phyloP scores from a whole-genome alignment of 2,329 filamentous ascomycete genomes.

The Hansfordia pulvinata region DNA sequence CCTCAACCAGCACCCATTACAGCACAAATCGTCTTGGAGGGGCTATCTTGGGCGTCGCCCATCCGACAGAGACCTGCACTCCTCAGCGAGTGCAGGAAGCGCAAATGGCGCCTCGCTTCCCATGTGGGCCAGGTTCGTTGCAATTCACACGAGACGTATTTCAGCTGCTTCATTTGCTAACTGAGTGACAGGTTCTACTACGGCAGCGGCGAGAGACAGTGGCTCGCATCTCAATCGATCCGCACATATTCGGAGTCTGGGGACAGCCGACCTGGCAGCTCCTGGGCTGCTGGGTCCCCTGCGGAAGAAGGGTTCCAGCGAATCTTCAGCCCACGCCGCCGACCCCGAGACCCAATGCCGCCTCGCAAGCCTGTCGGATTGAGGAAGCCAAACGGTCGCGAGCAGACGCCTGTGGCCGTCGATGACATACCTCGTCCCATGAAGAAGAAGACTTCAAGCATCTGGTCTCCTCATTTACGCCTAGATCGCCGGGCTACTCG shows the following conservation, averaged over 20 bases:
- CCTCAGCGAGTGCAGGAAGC: conserved; percentile 34
- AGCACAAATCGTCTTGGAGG: conserved; percentile 35
- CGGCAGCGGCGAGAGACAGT: conserved; percentile 46
- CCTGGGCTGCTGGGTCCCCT: conserved; percentile 29
- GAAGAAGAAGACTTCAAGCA: conserved; percentile 39
- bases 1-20: conserved; percentile 31
- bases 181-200: conserved; percentile 59
- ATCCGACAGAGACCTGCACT: conserved; percentile 38
- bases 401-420: conserved; percentile 10
- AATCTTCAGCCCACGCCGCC: conserved; percentile 16
- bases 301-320: conserved; percentile 31
- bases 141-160: background rate
- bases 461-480: conserved; percentile 64
- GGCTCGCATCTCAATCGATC: conserved; percentile 32
- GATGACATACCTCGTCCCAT: conserved; percentile 16
- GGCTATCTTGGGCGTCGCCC: conserved; percentile 33
- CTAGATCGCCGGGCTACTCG: conserved; percentile 44
- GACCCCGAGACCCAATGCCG: conserved; percentile 15
- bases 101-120: conserved; percentile 36
- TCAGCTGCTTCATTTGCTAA: conserved; percentile 7
- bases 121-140: conserved; percentile 35
- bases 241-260: conserved; percentile 29
- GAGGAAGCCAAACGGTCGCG: conserved; percentile 28
- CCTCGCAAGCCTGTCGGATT: conserved; percentile 20
- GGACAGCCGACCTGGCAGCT: conserved; percentile 32